Evolutionary conservation across 768 basidiomycete genomes (phyloP), one percentile per base, ranked within the genome.

Genomic region (Calocybe indica): DNA sequence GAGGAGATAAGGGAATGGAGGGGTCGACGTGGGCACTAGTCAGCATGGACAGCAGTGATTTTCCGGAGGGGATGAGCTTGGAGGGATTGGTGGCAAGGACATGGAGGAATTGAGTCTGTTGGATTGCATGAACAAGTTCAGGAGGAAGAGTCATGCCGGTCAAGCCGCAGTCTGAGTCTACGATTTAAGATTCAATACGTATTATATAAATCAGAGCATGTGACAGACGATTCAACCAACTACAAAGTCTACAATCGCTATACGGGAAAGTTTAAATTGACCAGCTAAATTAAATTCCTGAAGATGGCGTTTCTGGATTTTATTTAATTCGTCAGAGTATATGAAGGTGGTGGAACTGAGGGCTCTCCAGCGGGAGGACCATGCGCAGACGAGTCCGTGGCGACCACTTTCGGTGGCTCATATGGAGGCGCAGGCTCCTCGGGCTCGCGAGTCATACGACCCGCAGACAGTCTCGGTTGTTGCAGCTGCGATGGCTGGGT

Each of bases 31-130:
- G 43, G 12, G 51, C 45, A 36, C 15, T 49, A 11, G 64, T 58
- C 61, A 88, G 66, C 67, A 82, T 74, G 6, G 86, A 85, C 4
- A 88, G 62, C 4, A 88, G 65, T 1, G 85, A 85, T 61, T 89
- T 89, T 43, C 82, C 83, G 1, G 80, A 76, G 2, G 87, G 83
- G n/a, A 88, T 64, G 6, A 84, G 72, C 39, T 69, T 73, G 0
- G 67, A 56, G 5, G 83, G 78, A 37, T 87, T 76, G 3, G 75
- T 82, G 3, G 80, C 79, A 8, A 89, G 76, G n/a, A 78, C 53
- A 57, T 86, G 83, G 7, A 88, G 72, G 52, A 84, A 82, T 58
- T 81, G 82, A 0, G 76, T 70, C 49, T 83, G 72, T 52, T 85
- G 76, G 41, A 86, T 63, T 34, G 70, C 52, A 32, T 80, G 68